phyloP scores from a whole-genome alignment of 1,284 basidiomycete species.

The Ganoderma lucidum region DNA sequence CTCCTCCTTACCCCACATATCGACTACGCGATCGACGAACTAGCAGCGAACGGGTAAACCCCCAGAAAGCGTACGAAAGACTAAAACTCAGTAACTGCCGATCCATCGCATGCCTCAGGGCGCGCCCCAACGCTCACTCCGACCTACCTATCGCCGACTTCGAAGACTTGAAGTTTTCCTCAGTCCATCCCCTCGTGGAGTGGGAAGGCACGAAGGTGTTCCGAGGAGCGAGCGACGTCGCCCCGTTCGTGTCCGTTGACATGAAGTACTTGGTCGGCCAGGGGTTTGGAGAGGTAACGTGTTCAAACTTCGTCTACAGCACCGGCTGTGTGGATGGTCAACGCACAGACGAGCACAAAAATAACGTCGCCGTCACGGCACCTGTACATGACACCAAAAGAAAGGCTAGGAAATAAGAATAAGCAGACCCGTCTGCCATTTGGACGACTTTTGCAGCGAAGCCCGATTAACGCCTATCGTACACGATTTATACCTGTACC shows the following conservation, averaged over 20 bases:
- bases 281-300: background rate
- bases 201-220: conserved; percentile 24
- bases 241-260: conserved; percentile 19
- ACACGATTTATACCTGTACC: conserved; percentile 16
- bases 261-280: background rate
- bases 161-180: conserved; percentile 6
- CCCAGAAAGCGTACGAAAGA: conserved; percentile 13
- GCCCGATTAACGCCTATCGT: conserved; percentile 20
- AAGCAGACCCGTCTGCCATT: background rate
- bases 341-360: background rate
- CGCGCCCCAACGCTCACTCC: background rate
- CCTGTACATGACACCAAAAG: conserved; percentile 7
- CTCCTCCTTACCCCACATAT: background rate
- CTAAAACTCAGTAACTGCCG: conserved; percentile 22
- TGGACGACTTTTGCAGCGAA: conserved; percentile 10
- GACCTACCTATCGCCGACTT: conserved; percentile 4
- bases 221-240: conserved; percentile 34
- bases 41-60: background rate
- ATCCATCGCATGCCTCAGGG: conserved; percentile 8
- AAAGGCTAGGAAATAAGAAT: conserved; percentile 9
- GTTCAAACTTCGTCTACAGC: conserved; percentile 2
- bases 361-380: conserved; percentile 15
- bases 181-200: conserved; percentile 25
- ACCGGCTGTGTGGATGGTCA: conserved; percentile 7
- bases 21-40: background rate